Base-by-base conservation (phyloP, 129 eudicot species). In the Chrysanthemum seticuspe region DNA sequence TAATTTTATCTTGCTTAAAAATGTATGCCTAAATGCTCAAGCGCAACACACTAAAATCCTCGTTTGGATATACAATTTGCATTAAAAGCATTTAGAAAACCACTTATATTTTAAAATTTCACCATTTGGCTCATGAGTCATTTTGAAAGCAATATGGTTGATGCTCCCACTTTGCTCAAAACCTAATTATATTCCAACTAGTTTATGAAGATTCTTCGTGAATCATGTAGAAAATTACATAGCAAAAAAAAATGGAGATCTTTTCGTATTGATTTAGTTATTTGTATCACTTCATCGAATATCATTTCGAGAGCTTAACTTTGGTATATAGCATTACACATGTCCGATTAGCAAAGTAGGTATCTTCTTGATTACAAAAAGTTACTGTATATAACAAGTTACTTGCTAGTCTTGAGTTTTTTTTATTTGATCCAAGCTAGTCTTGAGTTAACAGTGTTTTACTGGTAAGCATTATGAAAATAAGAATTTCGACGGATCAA, bases 81-180 rank as follows among this genome's bases (percentile, higher is more conserved):
- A 0, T 36, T 5, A 6, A 36, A 6, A 36, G 0, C 14, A 15
- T 52, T 52, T 52, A 13, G 5, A 51, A 10, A 10, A 5, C 56
- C 57, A 52, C 6, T 3, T 52, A 13, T 52, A 15, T 4, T 3
- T 52, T 15, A 12, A 14, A 14, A 3, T 53, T 53, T 53, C 58
- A 53, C 19, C 16, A 12, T 11, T 16, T 4, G 14, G 7, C 8
- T 62, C 31, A 5, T 62, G 18, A 9, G 47, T 36, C 13, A 10
- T 15, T 4, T 44, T 16, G 10, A 65, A 65, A 19, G 34, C 15
- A 65, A 45, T 18, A 0, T 65, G 25, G 55, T 45, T 45, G 52
- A 70, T 54, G 64, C 74, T 70, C 56, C 52, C 25, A 44, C 70
- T 53, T 70, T 31, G 49, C 58, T 67, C 57, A 67, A 19, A 67